phyloP scores from a whole-genome alignment of 257 asterid species.

The Schizonepeta tenuifolia region DNA sequence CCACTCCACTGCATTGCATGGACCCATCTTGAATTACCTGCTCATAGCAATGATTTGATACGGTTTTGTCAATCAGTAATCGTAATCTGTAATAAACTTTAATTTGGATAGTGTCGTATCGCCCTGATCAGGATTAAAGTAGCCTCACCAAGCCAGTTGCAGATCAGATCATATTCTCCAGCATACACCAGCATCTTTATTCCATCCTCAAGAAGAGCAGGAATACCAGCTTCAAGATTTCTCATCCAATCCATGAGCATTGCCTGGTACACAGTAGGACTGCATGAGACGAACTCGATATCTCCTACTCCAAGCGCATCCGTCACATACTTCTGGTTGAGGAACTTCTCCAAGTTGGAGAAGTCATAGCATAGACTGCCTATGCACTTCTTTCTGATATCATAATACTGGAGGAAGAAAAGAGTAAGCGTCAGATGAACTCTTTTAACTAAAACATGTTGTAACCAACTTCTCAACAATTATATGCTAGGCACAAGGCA shows the following conservation, averaged over 20 bases:
- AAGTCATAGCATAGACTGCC: constrained; percentile 83
- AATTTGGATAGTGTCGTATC: constrained; percentile 13
- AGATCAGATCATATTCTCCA: constrained; percentile 78
- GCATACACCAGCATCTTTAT: constrained; percentile 68
- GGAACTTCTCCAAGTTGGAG: constrained; percentile 71
- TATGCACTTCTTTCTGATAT: constrained; percentile 70
- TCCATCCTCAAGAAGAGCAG: constrained; percentile 75
- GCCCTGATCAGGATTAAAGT: constrained; percentile 8
- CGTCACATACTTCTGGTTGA: constrained; percentile 63
- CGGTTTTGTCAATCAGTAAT: background rate
- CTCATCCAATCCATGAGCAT: constrained; percentile 92
- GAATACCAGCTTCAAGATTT: constrained; percentile 79
- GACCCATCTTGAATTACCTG: constrained; percentile 98
- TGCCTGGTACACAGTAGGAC: constrained; percentile 69
- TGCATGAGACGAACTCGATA: constrained; percentile 74
- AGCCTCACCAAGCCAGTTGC: constrained; percentile 78
- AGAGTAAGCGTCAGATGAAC: background rate
- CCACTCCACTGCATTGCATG: constrained; percentile 97
- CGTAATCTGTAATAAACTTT: background rate
- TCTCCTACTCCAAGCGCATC: constrained; percentile 69
- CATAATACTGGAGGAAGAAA: constrained; percentile 63
- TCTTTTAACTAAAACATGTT: background rate
- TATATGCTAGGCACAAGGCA: constrained; percentile 12
- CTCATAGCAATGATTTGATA: constrained; percentile 9
- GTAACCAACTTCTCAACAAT: background rate